Base-by-base conservation (phyloP, 139 green algal species). In the Micromonas pusilla region DNA sequence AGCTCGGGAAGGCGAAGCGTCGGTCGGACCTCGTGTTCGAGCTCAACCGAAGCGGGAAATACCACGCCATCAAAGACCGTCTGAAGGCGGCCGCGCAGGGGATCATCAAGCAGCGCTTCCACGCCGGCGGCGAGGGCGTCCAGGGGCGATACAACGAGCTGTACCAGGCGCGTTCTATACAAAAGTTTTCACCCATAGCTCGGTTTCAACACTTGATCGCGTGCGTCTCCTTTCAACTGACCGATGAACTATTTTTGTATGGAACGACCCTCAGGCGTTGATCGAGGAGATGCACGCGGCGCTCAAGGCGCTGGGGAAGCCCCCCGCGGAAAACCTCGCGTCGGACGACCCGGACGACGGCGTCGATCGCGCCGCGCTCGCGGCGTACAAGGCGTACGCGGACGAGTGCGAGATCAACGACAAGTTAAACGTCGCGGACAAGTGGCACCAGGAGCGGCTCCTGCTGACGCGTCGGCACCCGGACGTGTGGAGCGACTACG, bases 401-500 rank as follows among this genome's bases (percentile, higher is more conserved):
- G 67, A 72, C 53, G 73, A 83, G 74, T 79, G 63, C n/a, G 82
- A 86, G 78, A 52, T 80, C 25, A 66, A 38, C 30, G 70, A 54
- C 6, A 38, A 80, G 25, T 36, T 54, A 28, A 21, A 52, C 5
- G 28, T 32, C 25, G 26, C 66, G 25, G 33, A 60, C 28, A 39
- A 52, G 28, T 73, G 34, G 21, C 66, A 73, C 66, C 28, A 6
- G 13, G 33, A 73, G 28, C 23, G 66, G 21, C 23, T 73, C 23
- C n/a, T 73, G 23, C 28, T 39, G 13, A 31, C 66, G 20, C 34
- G 23, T 5, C 33, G 66, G 23, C 20, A 54, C 21, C n/a, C 74
- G 52, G 54, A 79, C 37, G 78, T 81, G 28, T 86, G 82, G 82
- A 70, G 77, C 31, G 74, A 82, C 33, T 86, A 82, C 66, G 82